Conservation (phyloP, 176 grass and related monocot species). For the Areca catechu region DNA sequence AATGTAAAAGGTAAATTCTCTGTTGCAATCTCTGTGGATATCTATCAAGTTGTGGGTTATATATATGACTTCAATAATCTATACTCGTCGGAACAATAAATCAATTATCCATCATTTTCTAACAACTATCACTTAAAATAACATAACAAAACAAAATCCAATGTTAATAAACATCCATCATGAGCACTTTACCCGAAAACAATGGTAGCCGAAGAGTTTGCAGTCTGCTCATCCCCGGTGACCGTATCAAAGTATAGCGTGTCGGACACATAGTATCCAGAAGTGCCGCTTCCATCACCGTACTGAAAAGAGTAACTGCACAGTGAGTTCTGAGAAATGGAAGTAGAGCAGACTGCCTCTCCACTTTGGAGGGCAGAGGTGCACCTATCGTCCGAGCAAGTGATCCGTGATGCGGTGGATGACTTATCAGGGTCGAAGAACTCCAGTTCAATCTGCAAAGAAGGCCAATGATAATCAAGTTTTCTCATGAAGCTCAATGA, state of each 20-base stretch:
- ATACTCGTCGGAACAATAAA: too few relatives aligned
- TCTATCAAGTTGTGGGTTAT: too few relatives aligned
- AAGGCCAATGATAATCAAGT: neutral
- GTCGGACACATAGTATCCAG: constrained; percentile 85
- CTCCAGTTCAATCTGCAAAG: constrained; percentile 63
- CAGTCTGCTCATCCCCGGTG: constrained; percentile 53
- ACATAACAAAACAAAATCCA: too few relatives aligned
- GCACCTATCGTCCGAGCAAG: constrained; percentile 71
- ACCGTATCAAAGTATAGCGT: constrained; percentile 67
- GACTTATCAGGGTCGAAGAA: constrained; percentile 70
- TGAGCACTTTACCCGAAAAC: constrained; percentile 69
- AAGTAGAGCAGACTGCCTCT: constrained; percentile 59
- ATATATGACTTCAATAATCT: too few relatives aligned
- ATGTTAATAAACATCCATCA: too few relatives aligned
- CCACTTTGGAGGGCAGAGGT: constrained; percentile 71
- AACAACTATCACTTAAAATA: too few relatives aligned
- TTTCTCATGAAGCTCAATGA: too few relatives aligned
- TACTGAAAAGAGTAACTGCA: constrained; percentile 90
- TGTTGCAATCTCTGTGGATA: too few relatives aligned
- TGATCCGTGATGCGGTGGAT: constrained; percentile 51
- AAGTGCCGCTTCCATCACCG: constrained; percentile 90
- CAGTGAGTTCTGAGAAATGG: constrained; percentile 27
- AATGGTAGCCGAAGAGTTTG: constrained; percentile 80
- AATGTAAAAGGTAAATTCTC: too few relatives aligned
- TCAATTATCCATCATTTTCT: too few relatives aligned